Percentiles rank a stretch among this genome's conserved stretches.
Evolutionary conservation across 169 alveolate species (phyloP).

Genomic region (Eimeria zaria): DNA sequence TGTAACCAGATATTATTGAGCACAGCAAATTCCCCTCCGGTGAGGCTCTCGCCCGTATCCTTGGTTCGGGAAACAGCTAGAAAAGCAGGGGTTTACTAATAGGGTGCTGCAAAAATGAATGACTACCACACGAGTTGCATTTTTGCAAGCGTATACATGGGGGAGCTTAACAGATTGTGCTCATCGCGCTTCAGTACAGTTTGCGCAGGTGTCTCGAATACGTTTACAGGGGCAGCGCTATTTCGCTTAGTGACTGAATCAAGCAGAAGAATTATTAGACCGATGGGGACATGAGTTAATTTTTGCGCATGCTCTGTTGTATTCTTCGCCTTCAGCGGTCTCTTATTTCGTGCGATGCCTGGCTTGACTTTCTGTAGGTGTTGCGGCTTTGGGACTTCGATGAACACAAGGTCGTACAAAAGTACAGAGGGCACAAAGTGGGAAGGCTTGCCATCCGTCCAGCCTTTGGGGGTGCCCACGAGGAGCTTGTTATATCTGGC

Average conservation of each 20-base stretch:
- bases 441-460: conserved; percentile 92
- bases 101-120: background rate
- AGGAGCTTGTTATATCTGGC: conserved; percentile 92
- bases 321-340: background rate
- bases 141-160: background rate
- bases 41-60: background rate
- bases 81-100: background rate
- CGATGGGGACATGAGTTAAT: background rate
- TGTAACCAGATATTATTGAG: conserved; percentile 60
- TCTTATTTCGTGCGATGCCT: background rate
- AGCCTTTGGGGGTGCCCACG: conserved; percentile 92
- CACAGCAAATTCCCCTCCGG: conserved; percentile 65
- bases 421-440: conserved; percentile 93
- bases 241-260: background rate
- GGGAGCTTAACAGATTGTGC: background rate
- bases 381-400: conserved; percentile 81
- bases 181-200: background rate
- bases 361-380: conserved; percentile 3
- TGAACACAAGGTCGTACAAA: conserved; percentile 83
- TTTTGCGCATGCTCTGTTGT: background rate
- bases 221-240: background rate
- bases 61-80: background rate
- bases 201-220: background rate
- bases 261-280: background rate
- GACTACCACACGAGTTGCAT: background rate